Percentiles rank a stretch among this genome's conserved stretches.
Evolutionary conservation across 1,139 yeast genomes (phyloP).

Genomic region (Hyphopichia khmerensis): DNA sequence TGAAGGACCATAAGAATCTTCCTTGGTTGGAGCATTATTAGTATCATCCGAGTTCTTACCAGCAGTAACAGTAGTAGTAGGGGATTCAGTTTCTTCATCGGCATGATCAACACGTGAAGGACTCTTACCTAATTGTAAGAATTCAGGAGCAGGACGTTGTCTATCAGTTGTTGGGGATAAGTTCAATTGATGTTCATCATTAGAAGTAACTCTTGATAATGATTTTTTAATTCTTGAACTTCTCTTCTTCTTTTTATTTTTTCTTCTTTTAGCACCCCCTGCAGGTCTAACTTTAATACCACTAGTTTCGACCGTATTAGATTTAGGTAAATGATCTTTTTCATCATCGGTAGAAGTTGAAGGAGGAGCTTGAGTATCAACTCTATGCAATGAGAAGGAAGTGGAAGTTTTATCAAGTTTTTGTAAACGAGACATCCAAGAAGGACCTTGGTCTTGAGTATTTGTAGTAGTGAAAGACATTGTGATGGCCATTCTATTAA

Average conservation of each 20-base stretch:
- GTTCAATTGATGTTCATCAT: constrained; percentile 21
- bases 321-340: constrained; percentile 12
- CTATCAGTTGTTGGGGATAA: constrained; percentile 9
- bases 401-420: constrained; percentile 69
- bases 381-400: constrained; percentile 76
- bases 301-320: constrained; percentile 56
- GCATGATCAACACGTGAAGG: constrained; percentile 12
- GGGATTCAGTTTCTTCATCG: constrained; percentile 1
- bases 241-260: constrained; percentile 38
- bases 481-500: constrained; percentile 90
- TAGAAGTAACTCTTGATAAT: constrained; percentile 24
- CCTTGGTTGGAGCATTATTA: constrained; percentile 4
- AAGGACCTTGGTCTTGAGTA: constrained; percentile 58
- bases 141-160: constrained; percentile 41
- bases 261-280: constrained; percentile 66
- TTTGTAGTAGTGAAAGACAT: constrained; percentile 79
- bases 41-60: background rate
- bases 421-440: constrained; percentile 89
- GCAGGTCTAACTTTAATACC: constrained; percentile 75
- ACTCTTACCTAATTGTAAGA: constrained; percentile 41
- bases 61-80: constrained; percentile 2
- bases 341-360: constrained; percentile 12
- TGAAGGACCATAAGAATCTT: constrained; percentile 9
- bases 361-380: constrained; percentile 56
- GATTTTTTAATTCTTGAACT: constrained; percentile 29